phyloP scores from a whole-genome alignment of 2,329 filamentous ascomycete genomes.

The Xylariales sp. region DNA sequence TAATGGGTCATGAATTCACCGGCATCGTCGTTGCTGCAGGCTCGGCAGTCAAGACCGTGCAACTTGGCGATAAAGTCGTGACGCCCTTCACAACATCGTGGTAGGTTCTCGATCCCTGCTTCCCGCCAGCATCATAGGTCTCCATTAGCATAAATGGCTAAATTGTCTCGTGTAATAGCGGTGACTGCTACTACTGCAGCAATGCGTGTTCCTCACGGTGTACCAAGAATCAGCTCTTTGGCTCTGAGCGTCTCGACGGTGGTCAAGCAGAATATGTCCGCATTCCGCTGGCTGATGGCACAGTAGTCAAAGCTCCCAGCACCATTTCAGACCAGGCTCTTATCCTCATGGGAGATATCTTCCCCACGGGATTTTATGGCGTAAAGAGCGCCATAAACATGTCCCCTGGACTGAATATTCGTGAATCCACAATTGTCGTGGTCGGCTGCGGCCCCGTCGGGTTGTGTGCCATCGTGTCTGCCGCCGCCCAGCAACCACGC shows the following conservation, averaged over 20 bases:
- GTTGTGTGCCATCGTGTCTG: slow-evolving; percentile 76
- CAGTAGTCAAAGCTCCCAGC: slow-evolving; percentile 68
- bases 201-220: too few species aligned
- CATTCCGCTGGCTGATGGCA: slow-evolving; percentile 76
- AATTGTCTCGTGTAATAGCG: too few species aligned
- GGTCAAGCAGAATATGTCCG: slow-evolving; percentile 80
- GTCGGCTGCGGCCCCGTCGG: slow-evolving; percentile 85
- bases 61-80: slow-evolving; percentile 74
- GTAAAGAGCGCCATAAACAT: slow-evolving; percentile 71
- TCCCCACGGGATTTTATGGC: slow-evolving; percentile 82
- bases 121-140: background rate
- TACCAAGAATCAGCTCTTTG: slow-evolving; percentile 46
- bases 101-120: background rate
- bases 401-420: slow-evolving; percentile 51
- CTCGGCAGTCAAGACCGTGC: slow-evolving; percentile 60
- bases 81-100: slow-evolving; percentile 67
- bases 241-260: slow-evolving; percentile 64
- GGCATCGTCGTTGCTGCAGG: slow-evolving; percentile 69
- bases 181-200: background rate
- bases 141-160: too few species aligned
- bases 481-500: slow-evolving; percentile 69
- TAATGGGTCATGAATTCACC: slow-evolving; percentile 84
- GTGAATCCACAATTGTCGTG: slow-evolving; percentile 70
- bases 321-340: slow-evolving; percentile 69
- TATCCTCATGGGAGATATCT: slow-evolving; percentile 89